Percentiles rank a stretch among this genome's conserved stretches.
Conservation (phyloP, 352 stramenopile species). For the Phytophthora hybrid region DNA sequence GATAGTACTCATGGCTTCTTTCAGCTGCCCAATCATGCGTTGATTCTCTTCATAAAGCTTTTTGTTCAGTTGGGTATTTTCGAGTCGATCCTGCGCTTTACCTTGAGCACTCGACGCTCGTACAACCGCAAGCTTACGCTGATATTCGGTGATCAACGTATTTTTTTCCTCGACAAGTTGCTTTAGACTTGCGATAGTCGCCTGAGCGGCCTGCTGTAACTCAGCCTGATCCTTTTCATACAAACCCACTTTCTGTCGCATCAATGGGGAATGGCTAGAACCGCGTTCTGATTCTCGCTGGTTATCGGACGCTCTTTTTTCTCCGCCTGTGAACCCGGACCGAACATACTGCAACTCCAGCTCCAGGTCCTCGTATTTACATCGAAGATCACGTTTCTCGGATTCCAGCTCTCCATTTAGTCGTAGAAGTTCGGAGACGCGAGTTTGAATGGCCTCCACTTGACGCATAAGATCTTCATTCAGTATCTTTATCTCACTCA, state of each 20-base stretch:
- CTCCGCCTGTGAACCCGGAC: slow-evolving; percentile 37
- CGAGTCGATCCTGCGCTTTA: slow-evolving; percentile 63
- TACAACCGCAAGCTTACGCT: slow-evolving; percentile 59
- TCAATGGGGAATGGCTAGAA: slow-evolving; percentile 48
- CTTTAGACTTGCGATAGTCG: slow-evolving; percentile 85
- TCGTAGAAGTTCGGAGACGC: slow-evolving; percentile 53
- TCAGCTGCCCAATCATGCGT: slow-evolving; percentile 71
- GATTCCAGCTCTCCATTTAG: slow-evolving; percentile 55
- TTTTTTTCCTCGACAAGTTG: slow-evolving; percentile 85
- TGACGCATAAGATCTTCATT: slow-evolving; percentile 64
- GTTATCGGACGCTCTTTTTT: slow-evolving; percentile 31
- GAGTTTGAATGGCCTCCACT: slow-evolving; percentile 50
- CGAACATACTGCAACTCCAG: slow-evolving; percentile 67
- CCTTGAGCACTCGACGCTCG: slow-evolving; percentile 56
- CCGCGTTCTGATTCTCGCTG: slow-evolving; percentile 28
- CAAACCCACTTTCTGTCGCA: slow-evolving; percentile 71
- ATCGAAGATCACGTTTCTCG: slow-evolving; percentile 50
- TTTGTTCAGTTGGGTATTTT: slow-evolving; percentile 66
- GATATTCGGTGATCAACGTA: slow-evolving; percentile 62
- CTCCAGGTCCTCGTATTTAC: slow-evolving; percentile 63
- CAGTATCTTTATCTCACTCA: slow-evolving; percentile 47
- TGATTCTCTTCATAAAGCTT: slow-evolving; percentile 86
- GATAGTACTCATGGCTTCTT: slow-evolving; percentile 78
- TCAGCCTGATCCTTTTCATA: slow-evolving; percentile 83
- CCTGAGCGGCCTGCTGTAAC: slow-evolving; percentile 79